Conservation (phyloP, 2,329 filamentous ascomycete species). For the Colletotrichum sp. region DNA sequence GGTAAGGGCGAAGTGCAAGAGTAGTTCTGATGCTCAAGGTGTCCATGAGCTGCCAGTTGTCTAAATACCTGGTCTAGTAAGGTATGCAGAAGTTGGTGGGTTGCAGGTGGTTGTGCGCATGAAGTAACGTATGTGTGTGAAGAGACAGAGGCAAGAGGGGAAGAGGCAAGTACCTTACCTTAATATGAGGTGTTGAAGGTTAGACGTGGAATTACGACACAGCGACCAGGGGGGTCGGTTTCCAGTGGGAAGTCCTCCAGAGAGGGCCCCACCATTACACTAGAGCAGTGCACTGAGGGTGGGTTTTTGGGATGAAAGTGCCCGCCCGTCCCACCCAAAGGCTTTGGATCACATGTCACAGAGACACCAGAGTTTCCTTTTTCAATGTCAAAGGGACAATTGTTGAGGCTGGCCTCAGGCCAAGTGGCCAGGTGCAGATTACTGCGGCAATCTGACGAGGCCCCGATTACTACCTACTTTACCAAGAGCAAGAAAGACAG, state of each 20-base stretch:
- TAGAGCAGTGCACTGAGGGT: neutral
- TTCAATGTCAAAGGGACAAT: neutral
- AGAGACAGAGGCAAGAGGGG: neutral
- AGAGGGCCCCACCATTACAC: neutral
- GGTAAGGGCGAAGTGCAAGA: constrained; percentile 17
- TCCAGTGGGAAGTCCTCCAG: neutral
- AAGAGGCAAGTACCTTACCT: neutral
- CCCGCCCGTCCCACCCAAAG: constrained; percentile 6
- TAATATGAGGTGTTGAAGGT: neutral
- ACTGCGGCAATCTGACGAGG: neutral
- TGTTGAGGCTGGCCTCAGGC: neutral
- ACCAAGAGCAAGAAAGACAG: neutral
- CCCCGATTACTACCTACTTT: neutral
- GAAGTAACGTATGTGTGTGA: neutral
- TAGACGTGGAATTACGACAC: constrained; percentile 13
- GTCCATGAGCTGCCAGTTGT: constrained; percentile 19
- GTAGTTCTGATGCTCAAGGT: constrained; percentile 11
- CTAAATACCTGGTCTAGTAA: neutral
- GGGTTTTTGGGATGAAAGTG: neutral
- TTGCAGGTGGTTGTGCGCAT: neutral
- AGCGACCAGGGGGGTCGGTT: neutral
- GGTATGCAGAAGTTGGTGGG: neutral
- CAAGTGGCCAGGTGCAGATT: neutral
- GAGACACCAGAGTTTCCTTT: neutral
- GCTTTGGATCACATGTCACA: neutral